These are phyloP conservation scores for Pulveroboletus sp. DNA, from an alignment of 768 basidiomycete species.

Conservation along the genomic window DNA sequence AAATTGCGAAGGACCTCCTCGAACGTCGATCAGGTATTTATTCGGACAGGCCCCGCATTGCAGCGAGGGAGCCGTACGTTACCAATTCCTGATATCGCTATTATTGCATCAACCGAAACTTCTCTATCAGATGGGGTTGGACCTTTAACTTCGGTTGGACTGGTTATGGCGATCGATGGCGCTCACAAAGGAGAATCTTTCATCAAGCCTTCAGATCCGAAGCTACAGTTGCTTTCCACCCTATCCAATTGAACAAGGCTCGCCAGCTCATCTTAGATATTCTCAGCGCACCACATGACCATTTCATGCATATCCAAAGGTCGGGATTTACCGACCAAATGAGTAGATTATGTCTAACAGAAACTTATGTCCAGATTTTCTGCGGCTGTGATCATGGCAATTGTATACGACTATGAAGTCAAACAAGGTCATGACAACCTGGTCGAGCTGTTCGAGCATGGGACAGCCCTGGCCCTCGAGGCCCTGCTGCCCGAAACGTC, in stretches of 20 bases:
- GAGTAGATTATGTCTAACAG: background rate
- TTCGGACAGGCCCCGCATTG: slow-evolving; percentile 22
- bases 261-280: slow-evolving; percentile 15
- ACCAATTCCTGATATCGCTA: background rate
- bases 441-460: slow-evolving; percentile 36
- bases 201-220: slow-evolving; percentile 22
- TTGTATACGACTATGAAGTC: slow-evolving; percentile 40
- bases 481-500: slow-evolving; percentile 13
- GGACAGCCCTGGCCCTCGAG: slow-evolving; percentile 17
- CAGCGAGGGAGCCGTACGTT: slow-evolving; percentile 16
- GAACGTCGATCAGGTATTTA: slow-evolving; percentile 26
- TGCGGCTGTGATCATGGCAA: slow-evolving; percentile 35
- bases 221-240: slow-evolving; percentile 5
- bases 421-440: slow-evolving; percentile 35
- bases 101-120: background rate
- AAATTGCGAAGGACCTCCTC: slow-evolving; percentile 25
- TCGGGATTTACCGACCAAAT: background rate
- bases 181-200: slow-evolving; percentile 18
- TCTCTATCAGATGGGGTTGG: slow-evolving; percentile 15
- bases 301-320: slow-evolving; percentile 9
- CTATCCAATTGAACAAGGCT: slow-evolving; percentile 16
- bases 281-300: slow-evolving; percentile 4
- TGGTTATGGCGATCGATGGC: slow-evolving; percentile 23
- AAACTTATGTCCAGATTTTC: slow-evolving; percentile 22
- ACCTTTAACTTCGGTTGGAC: slow-evolving; percentile 13